Evolutionary conservation across 2,329 filamentous ascomycete genomes (phyloP), one percentile per base, ranked within the genome.

Genomic region (Cyanodermella asteris): DNA sequence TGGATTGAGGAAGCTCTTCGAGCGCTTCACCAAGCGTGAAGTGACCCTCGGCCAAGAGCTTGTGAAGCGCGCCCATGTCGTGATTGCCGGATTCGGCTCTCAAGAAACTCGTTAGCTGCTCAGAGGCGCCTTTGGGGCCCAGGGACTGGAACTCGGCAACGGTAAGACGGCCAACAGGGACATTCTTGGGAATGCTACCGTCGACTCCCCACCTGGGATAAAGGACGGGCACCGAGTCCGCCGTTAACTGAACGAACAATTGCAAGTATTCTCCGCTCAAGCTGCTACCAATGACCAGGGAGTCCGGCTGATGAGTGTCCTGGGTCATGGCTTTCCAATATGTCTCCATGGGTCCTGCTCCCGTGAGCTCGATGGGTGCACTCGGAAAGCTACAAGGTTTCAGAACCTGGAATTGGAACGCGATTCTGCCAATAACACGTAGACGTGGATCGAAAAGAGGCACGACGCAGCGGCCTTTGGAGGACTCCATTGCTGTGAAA

Each of bases 301-400:
- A 77, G 41, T 66, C 87, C 13, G 75, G 73, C 23, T 81, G 76
- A 25, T 77, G 71, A 44, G 91, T 80, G 23, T 87, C 64, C 38
- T 91, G 81, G 40, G 81, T 91, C 1, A 87, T 97, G 1, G 84
- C 84, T 49, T 94, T 97, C 87, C 87, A 97, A 49, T 97, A 97
- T 1, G 87, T 94, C 34, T 91, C 87, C 39, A 94, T 97, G 42
- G 94, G 82, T n/a, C n/a, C n/a, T n/a, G n/a, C n/a, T n/a, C n/a
- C n/a, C 1, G 87, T 91, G 31, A 97, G 93, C 47, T 97, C 87
- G 13, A 97, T 57, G 4, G 87, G 81, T 31, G 81, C 74, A 6
- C 87, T 84, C 33, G 72, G 69, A 52, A 94, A 97, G n/a, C n/a
- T n/a, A n/a, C n/a, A n/a, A 1, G 87, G 87, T 42, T 91, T 93